Evolutionary conservation across 441 rosid species (phyloP).

Genomic region (Sinapis alba): DNA sequence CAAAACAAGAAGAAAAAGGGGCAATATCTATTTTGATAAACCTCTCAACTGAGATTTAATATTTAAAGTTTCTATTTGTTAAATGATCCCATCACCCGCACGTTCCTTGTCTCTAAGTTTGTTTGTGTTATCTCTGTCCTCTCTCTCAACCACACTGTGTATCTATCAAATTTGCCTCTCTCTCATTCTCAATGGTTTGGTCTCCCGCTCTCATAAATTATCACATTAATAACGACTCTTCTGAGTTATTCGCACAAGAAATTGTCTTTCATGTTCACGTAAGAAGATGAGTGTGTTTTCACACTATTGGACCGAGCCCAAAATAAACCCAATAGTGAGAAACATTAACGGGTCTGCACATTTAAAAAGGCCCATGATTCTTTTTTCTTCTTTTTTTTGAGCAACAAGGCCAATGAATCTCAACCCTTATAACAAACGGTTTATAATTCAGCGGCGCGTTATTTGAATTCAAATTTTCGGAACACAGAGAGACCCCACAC

Average conservation of each 20-base stretch:
- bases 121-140: slow-evolving; percentile 13
- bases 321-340: not conserved
- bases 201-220: not conserved
- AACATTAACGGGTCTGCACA: not conserved
- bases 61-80: not conserved
- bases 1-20: no score
- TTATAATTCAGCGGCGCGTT: slow-evolving; percentile 25
- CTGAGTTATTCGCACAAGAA: not conserved
- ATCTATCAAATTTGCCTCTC: no score
- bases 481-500: slow-evolving; percentile 24
- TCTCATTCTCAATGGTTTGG: not conserved
- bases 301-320: not conserved
- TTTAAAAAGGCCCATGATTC: no score
- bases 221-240: not conserved
- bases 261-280: not conserved
- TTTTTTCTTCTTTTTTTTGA: no score
- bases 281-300: not conserved
- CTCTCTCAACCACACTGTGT: no score
- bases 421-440: slow-evolving; percentile 17
- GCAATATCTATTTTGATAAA: not conserved
- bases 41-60: not conserved
- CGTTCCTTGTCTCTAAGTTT: slow-evolving; percentile 4
- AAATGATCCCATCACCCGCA: slow-evolving; percentile 4
- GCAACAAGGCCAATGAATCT: slow-evolving; percentile 7
- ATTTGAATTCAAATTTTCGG: slow-evolving; percentile 29